A percentile compares a stretch with the other conserved stretches of the same genome.
Conservation (phyloP, 257 asterid genomes). For the Petrea volubilis region DNA sequence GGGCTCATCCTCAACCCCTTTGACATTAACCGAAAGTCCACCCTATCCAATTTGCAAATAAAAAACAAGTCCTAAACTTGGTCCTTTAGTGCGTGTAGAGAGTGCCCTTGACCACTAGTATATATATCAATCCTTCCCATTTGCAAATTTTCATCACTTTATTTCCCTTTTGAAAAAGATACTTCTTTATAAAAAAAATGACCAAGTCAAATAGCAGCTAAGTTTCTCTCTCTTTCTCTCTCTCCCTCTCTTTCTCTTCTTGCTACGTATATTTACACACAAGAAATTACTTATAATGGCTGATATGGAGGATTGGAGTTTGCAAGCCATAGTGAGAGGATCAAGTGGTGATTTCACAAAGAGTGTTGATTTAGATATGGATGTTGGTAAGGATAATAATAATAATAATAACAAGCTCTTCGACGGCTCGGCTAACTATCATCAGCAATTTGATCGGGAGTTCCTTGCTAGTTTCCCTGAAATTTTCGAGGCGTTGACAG, state of each 20-base stretch:
- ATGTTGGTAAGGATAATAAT: conserved; percentile 10
- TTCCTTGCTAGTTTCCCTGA: conserved; percentile 35
- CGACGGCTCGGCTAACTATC: background rate
- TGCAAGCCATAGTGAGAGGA: conserved; percentile 60
- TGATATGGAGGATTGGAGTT: conserved; percentile 61
- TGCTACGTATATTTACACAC: background rate
- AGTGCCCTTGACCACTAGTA: background rate
- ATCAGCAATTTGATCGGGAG: conserved; percentile 24
- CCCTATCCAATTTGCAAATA: conserved; percentile 22
- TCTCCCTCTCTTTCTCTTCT: background rate
- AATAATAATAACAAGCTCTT: no score
- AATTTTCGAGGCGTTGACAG: conserved; percentile 28
- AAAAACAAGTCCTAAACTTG: conserved; percentile 5
- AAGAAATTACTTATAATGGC: background rate
- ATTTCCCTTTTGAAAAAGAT: background rate
- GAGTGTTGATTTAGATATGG: conserved; percentile 17
- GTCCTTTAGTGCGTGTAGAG: conserved; percentile 17
- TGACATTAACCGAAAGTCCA: conserved; percentile 58
- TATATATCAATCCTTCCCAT: conserved; percentile 32
- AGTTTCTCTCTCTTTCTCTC: conserved; percentile 5
- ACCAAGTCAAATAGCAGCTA: conserved; percentile 45
- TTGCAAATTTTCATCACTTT: conserved; percentile 15
- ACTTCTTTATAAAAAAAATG: background rate
- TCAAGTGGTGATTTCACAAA: conserved; percentile 41
- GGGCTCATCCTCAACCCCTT: conserved; percentile 32